Percentiles rank a stretch among this genome's conserved stretches.
Conservation (phyloP, 2,329 filamentous ascomycete genomes). For the Hymenoscyphus albidus region DNA sequence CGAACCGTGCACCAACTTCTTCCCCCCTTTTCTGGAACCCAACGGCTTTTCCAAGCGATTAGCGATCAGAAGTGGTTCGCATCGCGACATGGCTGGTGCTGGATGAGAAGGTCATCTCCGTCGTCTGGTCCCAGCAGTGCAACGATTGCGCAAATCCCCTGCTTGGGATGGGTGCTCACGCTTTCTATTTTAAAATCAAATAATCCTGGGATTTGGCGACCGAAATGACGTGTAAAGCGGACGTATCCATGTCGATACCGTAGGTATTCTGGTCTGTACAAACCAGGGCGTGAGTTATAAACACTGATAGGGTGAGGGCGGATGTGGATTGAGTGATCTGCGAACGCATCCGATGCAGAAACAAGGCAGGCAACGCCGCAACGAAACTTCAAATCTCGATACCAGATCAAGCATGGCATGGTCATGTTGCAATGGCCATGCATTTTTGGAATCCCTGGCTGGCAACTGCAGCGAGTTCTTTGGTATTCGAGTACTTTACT, state of each 20-base stretch:
- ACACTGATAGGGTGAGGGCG: background rate
- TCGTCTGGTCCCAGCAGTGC: background rate
- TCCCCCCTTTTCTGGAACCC: background rate
- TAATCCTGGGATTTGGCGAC: background rate
- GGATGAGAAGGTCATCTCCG: background rate
- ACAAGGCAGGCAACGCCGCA: background rate
- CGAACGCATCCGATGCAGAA: background rate
- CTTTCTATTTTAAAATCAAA: background rate
- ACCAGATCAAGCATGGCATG: background rate
- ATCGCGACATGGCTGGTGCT: background rate
- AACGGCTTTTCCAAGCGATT: conserved; percentile 1
- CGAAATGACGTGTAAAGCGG: conserved; percentile 3
- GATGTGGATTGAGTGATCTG: background rate
- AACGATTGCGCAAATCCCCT: background rate
- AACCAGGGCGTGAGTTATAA: background rate
- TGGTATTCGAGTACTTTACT: background rate
- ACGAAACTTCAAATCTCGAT: conserved; percentile 1
- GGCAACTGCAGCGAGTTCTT: background rate
- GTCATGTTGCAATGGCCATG: background rate
- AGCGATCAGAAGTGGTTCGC: background rate
- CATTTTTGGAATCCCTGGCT: background rate
- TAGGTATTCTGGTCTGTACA: background rate
- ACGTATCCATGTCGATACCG: background rate
- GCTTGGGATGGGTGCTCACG: background rate
- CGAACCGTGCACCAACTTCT: background rate